phyloP scores from a whole-genome alignment of 2,329 filamentous ascomycete genomes.

The Colletotrichum lentis region DNA sequence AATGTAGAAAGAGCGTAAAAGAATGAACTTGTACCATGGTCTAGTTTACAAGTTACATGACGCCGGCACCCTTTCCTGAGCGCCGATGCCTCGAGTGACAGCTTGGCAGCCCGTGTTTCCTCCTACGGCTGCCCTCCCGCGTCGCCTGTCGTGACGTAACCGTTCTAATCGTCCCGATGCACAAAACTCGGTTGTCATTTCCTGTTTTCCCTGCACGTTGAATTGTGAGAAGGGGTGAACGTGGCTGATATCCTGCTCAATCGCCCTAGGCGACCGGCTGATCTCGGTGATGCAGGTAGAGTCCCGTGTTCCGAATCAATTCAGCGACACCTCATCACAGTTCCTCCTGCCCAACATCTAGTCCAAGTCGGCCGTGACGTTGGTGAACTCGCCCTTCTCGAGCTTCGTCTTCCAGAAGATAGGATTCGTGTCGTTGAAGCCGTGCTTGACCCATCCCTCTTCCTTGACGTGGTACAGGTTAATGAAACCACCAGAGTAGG shows the following conservation, averaged over 20 bases:
- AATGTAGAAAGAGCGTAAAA: slow-evolving; percentile 8
- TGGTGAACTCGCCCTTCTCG: slow-evolving; percentile 97
- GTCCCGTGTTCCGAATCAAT: neutral
- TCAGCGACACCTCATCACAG: slow-evolving; percentile 19
- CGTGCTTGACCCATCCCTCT: slow-evolving; percentile 98
- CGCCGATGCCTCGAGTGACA: slow-evolving; percentile 10
- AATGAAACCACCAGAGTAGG: slow-evolving; percentile 98
- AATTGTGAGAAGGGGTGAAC: neutral
- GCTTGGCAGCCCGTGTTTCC: slow-evolving; percentile 8
- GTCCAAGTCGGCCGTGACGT: slow-evolving; percentile 83
- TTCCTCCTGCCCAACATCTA: slow-evolving; percentile 44
- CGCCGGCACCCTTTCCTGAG: slow-evolving; percentile 14
- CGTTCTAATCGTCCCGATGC: slow-evolving; percentile 18
- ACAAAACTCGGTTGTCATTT: slow-evolving; percentile 7
- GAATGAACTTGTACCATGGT: slow-evolving; percentile 38
- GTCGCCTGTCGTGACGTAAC: slow-evolving; percentile 13
- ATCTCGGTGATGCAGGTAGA: neutral
- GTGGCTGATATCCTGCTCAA: neutral
- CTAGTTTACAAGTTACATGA: slow-evolving; percentile 40
- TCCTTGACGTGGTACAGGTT: slow-evolving; percentile 99
- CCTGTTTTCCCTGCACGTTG: slow-evolving; percentile 6
- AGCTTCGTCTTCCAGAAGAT: slow-evolving; percentile 99
- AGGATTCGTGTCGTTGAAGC: slow-evolving; percentile 96
- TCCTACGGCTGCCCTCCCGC: slow-evolving; percentile 8
- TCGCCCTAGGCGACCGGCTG: neutral